Evolutionary conservation across 768 basidiomycete genomes (phyloP).

Genomic region (Suillus subalutaceus): DNA sequence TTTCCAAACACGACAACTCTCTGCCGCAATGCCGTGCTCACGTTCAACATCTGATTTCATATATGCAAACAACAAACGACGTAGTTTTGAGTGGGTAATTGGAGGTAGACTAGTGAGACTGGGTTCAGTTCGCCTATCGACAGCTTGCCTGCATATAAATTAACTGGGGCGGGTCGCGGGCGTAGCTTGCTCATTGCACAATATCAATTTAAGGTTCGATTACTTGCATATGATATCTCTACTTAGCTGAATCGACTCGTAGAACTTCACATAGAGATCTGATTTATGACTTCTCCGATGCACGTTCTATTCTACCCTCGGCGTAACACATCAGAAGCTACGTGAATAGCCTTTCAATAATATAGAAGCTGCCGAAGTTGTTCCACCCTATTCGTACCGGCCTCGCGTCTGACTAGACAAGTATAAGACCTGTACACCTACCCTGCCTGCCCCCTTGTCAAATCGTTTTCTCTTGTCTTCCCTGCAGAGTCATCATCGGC

Average conservation of each 20-base stretch:
- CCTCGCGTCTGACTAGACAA: neutral
- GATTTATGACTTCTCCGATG: neutral
- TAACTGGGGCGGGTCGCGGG: too few species aligned
- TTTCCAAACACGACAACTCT: too few species aligned
- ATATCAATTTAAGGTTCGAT: too few species aligned
- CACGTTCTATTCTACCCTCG: neutral
- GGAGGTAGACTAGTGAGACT: too few species aligned
- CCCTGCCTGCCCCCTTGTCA: neutral
- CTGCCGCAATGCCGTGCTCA: too few species aligned
- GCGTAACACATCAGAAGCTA: neutral
- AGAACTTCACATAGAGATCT: neutral
- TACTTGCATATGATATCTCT: neutral
- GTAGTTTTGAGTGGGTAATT: too few species aligned
- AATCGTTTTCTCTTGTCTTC: neutral
- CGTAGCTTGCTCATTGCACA: too few species aligned
- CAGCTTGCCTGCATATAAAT: too few species aligned
- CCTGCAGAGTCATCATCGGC: neutral
- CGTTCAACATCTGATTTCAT: too few species aligned
- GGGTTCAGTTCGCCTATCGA: too few species aligned
- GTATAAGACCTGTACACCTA: neutral
- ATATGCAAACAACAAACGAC: too few species aligned
- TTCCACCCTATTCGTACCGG: neutral
- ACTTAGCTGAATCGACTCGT: too few species aligned
- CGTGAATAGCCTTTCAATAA: neutral
- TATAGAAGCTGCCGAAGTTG: neutral